These are phyloP conservation scores for Erysimum cheiranthoides DNA, from an alignment of 345 rosid species.

Conservation along the genomic window DNA sequence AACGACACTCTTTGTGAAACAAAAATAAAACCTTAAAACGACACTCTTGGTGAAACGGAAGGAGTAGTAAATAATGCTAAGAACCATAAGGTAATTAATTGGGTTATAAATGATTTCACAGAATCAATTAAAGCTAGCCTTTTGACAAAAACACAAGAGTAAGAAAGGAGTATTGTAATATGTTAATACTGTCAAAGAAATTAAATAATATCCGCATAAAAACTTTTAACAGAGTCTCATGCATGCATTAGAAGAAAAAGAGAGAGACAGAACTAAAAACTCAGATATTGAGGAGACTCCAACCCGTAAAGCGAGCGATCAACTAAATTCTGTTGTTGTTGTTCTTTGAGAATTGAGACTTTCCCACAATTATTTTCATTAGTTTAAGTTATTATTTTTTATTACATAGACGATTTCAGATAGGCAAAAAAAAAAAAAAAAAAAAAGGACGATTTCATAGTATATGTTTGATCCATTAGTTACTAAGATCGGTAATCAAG, in stretches of 20 bases:
- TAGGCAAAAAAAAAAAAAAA: neutral
- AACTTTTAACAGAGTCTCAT: slow-evolving; percentile 36
- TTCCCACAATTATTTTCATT: neutral
- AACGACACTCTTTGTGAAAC: too few species aligned
- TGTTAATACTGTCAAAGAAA: slow-evolving; percentile 1
- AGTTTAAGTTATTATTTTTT: neutral
- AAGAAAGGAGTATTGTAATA: neutral
- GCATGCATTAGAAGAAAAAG: slow-evolving; percentile 30
- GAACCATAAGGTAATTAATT: slow-evolving; percentile 32
- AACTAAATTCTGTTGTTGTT: slow-evolving; percentile 27
- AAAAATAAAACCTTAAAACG: too few species aligned
- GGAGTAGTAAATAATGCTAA: slow-evolving; percentile 12
- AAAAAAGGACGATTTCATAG: neutral
- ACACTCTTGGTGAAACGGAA: too few species aligned
- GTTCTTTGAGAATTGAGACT: slow-evolving; percentile 6
- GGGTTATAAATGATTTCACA: slow-evolving; percentile 16
- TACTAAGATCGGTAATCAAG: slow-evolving; percentile 38
- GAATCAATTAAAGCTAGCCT: slow-evolving; percentile 17
- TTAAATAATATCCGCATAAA: slow-evolving; percentile 13
- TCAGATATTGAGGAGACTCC: slow-evolving; percentile 37
- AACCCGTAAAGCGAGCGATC: slow-evolving; percentile 12
- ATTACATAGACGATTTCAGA: neutral
- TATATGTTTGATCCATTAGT: slow-evolving; percentile 28
- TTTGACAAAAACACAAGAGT: neutral
- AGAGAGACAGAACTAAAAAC: slow-evolving; percentile 17